These are phyloP conservation scores for Talaromyces trachyspermus DNA, from an alignment of 495 filamentous ascomycete genomes.

Conservation along the genomic window DNA sequence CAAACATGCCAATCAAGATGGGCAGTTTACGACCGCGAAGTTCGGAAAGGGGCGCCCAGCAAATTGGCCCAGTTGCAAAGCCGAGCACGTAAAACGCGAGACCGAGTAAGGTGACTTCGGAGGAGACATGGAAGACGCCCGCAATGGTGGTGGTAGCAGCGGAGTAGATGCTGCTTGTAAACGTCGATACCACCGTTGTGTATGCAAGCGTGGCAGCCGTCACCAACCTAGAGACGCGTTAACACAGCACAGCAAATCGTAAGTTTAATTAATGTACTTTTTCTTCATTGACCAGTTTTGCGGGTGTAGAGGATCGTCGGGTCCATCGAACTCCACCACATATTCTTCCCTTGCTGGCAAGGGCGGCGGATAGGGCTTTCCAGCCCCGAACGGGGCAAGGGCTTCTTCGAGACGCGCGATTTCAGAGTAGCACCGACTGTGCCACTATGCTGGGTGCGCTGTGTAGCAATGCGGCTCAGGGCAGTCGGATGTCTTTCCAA, in stretches of 20 bases:
- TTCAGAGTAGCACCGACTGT: constrained; percentile 60
- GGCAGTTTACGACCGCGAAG: constrained; percentile 54
- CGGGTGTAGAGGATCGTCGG: constrained; percentile 70
- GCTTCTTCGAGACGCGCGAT: constrained; percentile 44
- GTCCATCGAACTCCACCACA: constrained; percentile 80
- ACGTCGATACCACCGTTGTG: constrained; percentile 68
- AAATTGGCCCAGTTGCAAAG: constrained; percentile 52
- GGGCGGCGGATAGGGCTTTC: constrained; percentile 69
- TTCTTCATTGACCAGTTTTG: constrained; percentile 75
- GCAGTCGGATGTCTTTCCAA: constrained; percentile 70
- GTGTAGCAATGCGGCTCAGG: constrained; percentile 68
- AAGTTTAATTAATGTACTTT: constrained; percentile 48
- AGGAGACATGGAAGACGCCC: constrained; percentile 42
- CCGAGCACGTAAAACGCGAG: constrained; percentile 54
- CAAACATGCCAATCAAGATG: constrained; percentile 65
- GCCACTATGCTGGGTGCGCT: constrained; percentile 62
- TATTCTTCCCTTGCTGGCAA: constrained; percentile 72
- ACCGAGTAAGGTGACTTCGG: constrained; percentile 49
- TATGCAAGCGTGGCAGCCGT: constrained; percentile 70
- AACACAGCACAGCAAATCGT: not conserved
- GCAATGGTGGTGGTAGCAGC: constrained; percentile 41
- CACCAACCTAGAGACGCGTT: constrained; percentile 36
- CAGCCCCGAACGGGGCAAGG: constrained; percentile 58
- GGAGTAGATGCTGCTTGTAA: constrained; percentile 54
- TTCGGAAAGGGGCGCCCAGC: constrained; percentile 63